A percentile compares a stretch with the other conserved stretches of the same genome.
Evolutionary conservation across 495 filamentous ascomycete species (phyloP).

Genomic region (Aspergillus haitiensis): DNA sequence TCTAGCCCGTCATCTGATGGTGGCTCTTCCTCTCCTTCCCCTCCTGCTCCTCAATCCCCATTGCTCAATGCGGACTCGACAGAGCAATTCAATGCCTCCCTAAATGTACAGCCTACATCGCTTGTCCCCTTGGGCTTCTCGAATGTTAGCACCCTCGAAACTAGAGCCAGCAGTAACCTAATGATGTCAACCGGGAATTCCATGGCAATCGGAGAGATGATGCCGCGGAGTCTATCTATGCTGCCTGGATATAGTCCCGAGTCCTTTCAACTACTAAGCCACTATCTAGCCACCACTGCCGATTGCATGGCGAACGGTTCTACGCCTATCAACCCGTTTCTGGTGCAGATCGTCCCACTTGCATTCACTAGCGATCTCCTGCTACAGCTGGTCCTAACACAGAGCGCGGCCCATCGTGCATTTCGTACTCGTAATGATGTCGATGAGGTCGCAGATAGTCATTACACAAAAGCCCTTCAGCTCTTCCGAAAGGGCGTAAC

Average conservation of each 20-base stretch:
- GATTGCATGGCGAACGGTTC: slow-evolving; percentile 44
- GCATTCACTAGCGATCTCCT: slow-evolving; percentile 41
- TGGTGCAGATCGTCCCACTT: slow-evolving; percentile 41
- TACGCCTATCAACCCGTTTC: slow-evolving; percentile 39
- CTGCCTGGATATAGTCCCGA: slow-evolving; percentile 37
- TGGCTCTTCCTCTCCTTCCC: neutral
- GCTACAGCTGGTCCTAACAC: slow-evolving; percentile 39
- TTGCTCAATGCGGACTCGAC: slow-evolving; percentile 5
- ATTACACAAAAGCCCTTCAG: slow-evolving; percentile 38
- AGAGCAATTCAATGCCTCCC: neutral
- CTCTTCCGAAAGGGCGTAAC: slow-evolving; percentile 37
- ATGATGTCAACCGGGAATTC: neutral
- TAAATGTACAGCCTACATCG: slow-evolving; percentile 1
- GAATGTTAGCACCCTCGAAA: neutral
- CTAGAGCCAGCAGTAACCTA: neutral
- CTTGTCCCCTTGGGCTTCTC: neutral
- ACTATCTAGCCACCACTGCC: slow-evolving; percentile 39
- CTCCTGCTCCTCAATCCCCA: slow-evolving; percentile 3
- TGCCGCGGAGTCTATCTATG: slow-evolving; percentile 36
- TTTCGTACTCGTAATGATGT: slow-evolving; percentile 38
- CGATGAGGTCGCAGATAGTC: slow-evolving; percentile 36
- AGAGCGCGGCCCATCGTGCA: slow-evolving; percentile 41
- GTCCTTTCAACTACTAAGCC: slow-evolving; percentile 37
- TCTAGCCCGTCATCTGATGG: slow-evolving; percentile 2
- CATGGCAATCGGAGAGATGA: slow-evolving; percentile 24